Base-by-base conservation (phyloP, 2,329 filamentous ascomycete species). In the Sporothrix mexicana region DNA sequence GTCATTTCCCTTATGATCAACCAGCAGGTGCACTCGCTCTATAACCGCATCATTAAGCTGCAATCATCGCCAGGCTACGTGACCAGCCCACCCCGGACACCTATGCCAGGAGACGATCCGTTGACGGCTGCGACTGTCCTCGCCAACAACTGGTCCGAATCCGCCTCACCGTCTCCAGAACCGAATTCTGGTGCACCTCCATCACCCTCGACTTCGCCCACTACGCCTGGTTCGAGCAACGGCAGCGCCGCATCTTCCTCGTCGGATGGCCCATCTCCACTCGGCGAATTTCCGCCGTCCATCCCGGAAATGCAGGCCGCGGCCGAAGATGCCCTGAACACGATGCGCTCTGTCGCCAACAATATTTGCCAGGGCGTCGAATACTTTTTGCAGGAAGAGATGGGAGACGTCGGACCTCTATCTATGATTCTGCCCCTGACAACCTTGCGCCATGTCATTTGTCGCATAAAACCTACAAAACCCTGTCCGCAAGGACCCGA, bases 311-410 rank as follows among this genome's bases (percentile, higher is more conserved):
- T 61, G 69, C 49, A 41, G 51, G 75, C 73, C n/a, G 61, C 61
- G 0, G 71, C 71, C 0, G 41, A 62, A 2, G 62, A 72, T 0
- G 69, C 69, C 23, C 41, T 43, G 1, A 9, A n/a, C 7, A 20
- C 69, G 2, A 49, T 25, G 13, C 72, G 72, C 25, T 64, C 73
- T 3, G 72, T 69, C 59, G 64, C 71, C n/a, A 72, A 68, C 66
- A 75, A 78, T 67, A 74, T 78, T 30, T 77, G 75, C 73, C 77
- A 77, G 72, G 74, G 75, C 1, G 61, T 74, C 25, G 77, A 78
- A 69, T 77, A 74, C 70, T 78, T 76, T 57, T 10, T 77, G 47
- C 64, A 62, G 3, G 72, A 75, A 8, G 9, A 23, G 17, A 74
- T 71, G 73, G 74, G 76, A 45, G 74, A 75, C n/a, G 69, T 77